Base-by-base conservation (phyloP, 1,139 yeast species). In the Candida sojae region DNA sequence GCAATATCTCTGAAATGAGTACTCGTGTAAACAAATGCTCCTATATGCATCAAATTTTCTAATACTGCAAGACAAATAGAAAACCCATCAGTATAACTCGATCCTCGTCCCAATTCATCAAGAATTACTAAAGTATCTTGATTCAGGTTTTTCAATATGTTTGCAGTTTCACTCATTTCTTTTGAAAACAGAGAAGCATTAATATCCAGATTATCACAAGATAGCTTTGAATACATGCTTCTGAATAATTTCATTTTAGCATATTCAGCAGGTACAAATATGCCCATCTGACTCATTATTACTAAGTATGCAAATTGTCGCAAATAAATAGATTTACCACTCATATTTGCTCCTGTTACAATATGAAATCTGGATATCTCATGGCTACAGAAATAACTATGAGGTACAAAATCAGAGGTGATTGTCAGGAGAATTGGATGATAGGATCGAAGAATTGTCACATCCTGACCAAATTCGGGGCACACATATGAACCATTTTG, bases 71-170 rank as follows among this genome's bases (percentile, higher is more conserved):
- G 51, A 6, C 75, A 63, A 1, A 75, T 63, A 2, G 77, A 59
- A 50, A 72, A 67, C 1, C 79, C 77, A 55, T 75, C 78, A 9
- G 65, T 63, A 10, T 68, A 59, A 34, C 77, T 70, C 1, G 79
- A 68, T 0, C 75, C 83, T 52, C 83, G 63, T 0, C 84, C 84
- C 7, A 80, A 68, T 54, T 80, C 84, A 58, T 79, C 84, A 37
- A 80, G 58, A 0, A 80, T 60, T 3, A 79, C 60, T 23, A 80
- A 61, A 2, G 80, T 70, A 31, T 66, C 61, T 1, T 62, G 55
- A 35, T 54, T 58, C 0, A 68, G 56, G 32, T 62, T 61, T 13
- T 68, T 62, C 6, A 79, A 44, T 12, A 79, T 75, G 21, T 70
- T 70, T 1, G 73, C 69, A 59, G 75, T 71, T 45, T 75, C 80